A percentile compares a stretch with the other conserved stretches of the same genome.
Conservation (phyloP, 495 filamentous ascomycete genomes). For the Aspergillus kassunensis region DNA sequence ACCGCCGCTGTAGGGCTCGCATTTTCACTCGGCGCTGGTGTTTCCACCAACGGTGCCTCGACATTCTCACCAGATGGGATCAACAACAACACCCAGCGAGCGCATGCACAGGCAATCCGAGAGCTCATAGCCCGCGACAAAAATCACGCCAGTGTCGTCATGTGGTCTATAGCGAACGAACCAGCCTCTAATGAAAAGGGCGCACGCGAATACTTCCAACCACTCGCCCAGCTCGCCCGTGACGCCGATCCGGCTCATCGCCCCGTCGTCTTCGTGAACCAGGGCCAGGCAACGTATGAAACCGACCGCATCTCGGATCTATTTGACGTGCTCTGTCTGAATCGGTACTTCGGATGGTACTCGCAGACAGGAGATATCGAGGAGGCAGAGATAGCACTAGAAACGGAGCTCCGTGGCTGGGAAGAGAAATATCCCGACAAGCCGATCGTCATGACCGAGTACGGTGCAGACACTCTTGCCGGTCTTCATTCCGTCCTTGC, state of each 20-base stretch:
- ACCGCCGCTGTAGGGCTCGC: not conserved
- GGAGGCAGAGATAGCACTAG: not conserved
- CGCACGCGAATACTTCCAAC: not conserved
- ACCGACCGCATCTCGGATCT: not conserved
- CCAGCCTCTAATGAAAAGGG: not conserved
- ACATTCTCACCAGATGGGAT: not conserved
- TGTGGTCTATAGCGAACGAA: constrained; percentile 1
- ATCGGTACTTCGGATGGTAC: constrained; percentile 3
- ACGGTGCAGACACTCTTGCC: not conserved
- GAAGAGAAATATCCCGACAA: not conserved
- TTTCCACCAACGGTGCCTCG: not conserved
- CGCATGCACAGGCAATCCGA: not conserved
- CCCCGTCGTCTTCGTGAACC: not conserved
- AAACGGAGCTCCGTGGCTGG: not conserved
- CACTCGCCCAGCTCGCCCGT: not conserved
- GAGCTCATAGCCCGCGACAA: not conserved
- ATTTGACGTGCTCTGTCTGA: constrained; percentile 3
- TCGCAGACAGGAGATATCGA: not conserved
- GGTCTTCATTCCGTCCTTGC: not conserved
- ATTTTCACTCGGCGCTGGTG: not conserved
- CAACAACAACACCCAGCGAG: not conserved
- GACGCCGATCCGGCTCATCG: not conserved
- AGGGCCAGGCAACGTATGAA: not conserved
- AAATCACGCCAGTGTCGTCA: not conserved
- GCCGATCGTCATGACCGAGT: not conserved